Percentiles rank a stretch among this genome's conserved stretches.
These are phyloP conservation scores for Cystoderma amianthinum DNA, from an alignment of 768 basidiomycete genomes.

Conservation along the genomic window DNA sequence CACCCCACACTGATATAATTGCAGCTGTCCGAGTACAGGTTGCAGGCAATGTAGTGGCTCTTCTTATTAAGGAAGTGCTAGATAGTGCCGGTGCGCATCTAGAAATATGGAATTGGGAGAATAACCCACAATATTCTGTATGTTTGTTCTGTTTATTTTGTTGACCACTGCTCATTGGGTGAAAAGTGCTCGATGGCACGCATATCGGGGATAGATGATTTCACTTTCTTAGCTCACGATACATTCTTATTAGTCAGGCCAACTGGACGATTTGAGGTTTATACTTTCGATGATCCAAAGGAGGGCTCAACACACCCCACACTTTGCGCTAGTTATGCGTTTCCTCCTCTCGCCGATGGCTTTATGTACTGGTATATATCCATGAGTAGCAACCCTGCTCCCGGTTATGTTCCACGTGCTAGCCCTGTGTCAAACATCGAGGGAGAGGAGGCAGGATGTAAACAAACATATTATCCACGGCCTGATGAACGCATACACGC, in stretches of 20 bases:
- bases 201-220: slow-evolving; percentile 42
- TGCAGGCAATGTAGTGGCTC: slow-evolving; percentile 36
- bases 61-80: slow-evolving; percentile 40
- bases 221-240: slow-evolving; percentile 38
- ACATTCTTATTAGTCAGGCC: slow-evolving; percentile 42
- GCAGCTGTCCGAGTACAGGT: slow-evolving; percentile 40
- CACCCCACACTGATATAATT: slow-evolving; percentile 22
- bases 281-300: slow-evolving; percentile 33
- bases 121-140: slow-evolving; percentile 32
- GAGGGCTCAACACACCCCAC: slow-evolving; percentile 19
- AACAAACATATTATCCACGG: slow-evolving; percentile 36
- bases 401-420: slow-evolving; percentile 29
- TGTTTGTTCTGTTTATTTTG: slow-evolving; percentile 9
- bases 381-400: slow-evolving; percentile 44
- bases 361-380: slow-evolving; percentile 50
- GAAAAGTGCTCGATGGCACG: slow-evolving; percentile 33
- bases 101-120: slow-evolving; percentile 46
- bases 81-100: slow-evolving; percentile 34
- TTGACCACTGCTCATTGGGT: slow-evolving; percentile 1
- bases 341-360: slow-evolving; percentile 35
- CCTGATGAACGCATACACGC: slow-evolving; percentile 44
- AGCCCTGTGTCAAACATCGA: slow-evolving; percentile 2
- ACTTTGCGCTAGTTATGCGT: slow-evolving; percentile 28
- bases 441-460: slow-evolving; percentile 6
- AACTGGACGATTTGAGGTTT: slow-evolving; percentile 40